Conservation (phyloP, 306 rosid genomes). For the Cyamopsis tetragonoloba region DNA sequence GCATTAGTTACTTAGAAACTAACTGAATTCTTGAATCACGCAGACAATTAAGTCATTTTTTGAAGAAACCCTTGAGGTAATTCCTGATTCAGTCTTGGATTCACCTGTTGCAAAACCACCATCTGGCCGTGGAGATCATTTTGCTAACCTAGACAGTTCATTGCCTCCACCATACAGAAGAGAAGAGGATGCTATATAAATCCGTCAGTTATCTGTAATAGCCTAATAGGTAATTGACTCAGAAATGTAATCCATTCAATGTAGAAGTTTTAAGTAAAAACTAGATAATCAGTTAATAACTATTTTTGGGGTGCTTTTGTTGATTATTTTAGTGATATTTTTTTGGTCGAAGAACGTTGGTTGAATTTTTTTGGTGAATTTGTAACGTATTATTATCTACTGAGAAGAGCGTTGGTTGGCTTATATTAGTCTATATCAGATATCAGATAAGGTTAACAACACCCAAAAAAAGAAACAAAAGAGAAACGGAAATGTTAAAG, state of each 20-base stretch:
- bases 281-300: too few species aligned
- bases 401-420: slow-evolving; percentile 15
- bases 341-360: too few species aligned
- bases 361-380: not conserved
- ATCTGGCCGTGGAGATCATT: slow-evolving; percentile 53
- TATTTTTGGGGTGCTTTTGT: too few species aligned
- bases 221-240: slow-evolving; percentile 1
- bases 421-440: not conserved
- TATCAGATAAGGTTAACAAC: not conserved
- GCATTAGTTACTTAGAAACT: slow-evolving; percentile 24
- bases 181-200: slow-evolving; percentile 28
- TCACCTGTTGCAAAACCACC: slow-evolving; percentile 47
- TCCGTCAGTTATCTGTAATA: not conserved
- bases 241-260: not conserved
- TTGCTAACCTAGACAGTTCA: slow-evolving; percentile 46
- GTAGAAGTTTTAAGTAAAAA: not conserved
- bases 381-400: not conserved
- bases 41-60: slow-evolving; percentile 78
- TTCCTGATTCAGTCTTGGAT: slow-evolving; percentile 83
- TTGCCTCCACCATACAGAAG: slow-evolving; percentile 66
- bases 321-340: too few species aligned
- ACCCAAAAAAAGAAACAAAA: not conserved
- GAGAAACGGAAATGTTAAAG: not conserved
- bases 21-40: slow-evolving; percentile 31
- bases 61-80: slow-evolving; percentile 77